Base-by-base conservation (phyloP, 2,329 filamentous ascomycete species). In the Aspergillus nomiae region DNA sequence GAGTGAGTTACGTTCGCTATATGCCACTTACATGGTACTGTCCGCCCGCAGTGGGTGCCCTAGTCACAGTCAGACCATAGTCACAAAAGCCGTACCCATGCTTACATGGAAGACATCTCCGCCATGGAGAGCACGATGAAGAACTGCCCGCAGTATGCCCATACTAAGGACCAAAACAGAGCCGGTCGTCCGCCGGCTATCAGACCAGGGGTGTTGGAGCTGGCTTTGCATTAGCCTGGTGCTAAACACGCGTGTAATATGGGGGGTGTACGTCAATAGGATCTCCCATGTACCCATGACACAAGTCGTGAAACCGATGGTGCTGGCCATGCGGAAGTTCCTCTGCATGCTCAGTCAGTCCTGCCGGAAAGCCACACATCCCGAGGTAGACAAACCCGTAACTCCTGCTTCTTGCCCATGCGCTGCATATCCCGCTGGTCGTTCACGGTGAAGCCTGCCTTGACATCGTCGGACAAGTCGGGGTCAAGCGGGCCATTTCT, bases 271-370 rank as follows among this genome's bases (percentile, higher is more conserved):
- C 56, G 43, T 36, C 28, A 58, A 28, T 11, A 58, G 6, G 11
- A 58, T 58, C 8, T 58, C 56, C 56, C 56, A 58, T 14, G 56
- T 58, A 7, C 56, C 56, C 56, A 58, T 58, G 11, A 58, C 56
- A 6, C 56, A 58, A 14, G 56, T 58, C 5, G 56, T 58, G 30
- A 58, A 58, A 14, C 56, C 56, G 16, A 58, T 58, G 10, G 56
- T 58, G 11, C 56, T 58, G 11, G 30, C 41, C 10, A 58, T 48
- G 24, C 56, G 56, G 30, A 58, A 58, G 26, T 58, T 58, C 16
- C 56, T 50, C 56, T 58, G 11, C 5, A n/a, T 41, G 8, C 2
- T n/a, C 3, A 3, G 28, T 58, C 21, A 58, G 56, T 11, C 3
- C 14, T 19, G 16, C 19, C 45, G 19, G 11, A 11, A 3, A n/a